Evolutionary conservation across 2,329 filamentous ascomycete genomes (phyloP).

Genomic region (Chrysoporthe austroafricana): DNA sequence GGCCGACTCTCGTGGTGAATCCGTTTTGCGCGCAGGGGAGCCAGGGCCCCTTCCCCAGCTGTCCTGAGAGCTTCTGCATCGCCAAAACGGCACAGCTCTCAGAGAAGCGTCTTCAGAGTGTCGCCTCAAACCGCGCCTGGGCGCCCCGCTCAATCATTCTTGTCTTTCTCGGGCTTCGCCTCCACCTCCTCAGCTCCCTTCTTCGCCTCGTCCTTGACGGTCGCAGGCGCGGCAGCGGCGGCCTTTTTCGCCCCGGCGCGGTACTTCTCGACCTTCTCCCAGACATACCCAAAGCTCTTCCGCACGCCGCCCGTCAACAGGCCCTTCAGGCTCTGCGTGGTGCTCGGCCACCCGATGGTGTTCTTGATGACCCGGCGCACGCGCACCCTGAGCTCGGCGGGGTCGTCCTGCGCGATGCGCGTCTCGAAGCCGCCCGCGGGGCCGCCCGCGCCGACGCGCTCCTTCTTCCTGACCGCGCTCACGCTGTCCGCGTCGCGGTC

Average conservation of each 20-base stretch:
- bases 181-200: constrained; percentile 6
- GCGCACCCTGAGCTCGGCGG: constrained; percentile 68
- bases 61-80: background rate
- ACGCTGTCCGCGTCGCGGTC: constrained; percentile 69
- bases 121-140: background rate
- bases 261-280: constrained; percentile 78
- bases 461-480: constrained; percentile 63
- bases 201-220: constrained; percentile 1
- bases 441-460: constrained; percentile 67
- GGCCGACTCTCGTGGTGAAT: background rate
- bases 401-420: constrained; percentile 74
- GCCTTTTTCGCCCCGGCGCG: constrained; percentile 44
- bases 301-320: constrained; percentile 75
- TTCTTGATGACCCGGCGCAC: constrained; percentile 79
- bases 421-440: constrained; percentile 84
- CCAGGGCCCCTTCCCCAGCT: background rate
- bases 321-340: constrained; percentile 84
- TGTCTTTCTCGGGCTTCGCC: constrained; percentile 8
- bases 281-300: constrained; percentile 74
- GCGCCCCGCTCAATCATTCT: constrained; percentile 20
- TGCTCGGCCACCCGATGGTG: constrained; percentile 92
- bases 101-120: background rate
- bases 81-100: background rate
- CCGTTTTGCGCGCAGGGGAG: background rate
- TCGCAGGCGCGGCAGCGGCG: constrained; percentile 12